Percentiles rank a stretch among this genome's conserved stretches.
These are phyloP conservation scores for Geotrichum cucujoidarum DNA, from an alignment of 1,139 yeast genomes.

Conservation along the genomic window DNA sequence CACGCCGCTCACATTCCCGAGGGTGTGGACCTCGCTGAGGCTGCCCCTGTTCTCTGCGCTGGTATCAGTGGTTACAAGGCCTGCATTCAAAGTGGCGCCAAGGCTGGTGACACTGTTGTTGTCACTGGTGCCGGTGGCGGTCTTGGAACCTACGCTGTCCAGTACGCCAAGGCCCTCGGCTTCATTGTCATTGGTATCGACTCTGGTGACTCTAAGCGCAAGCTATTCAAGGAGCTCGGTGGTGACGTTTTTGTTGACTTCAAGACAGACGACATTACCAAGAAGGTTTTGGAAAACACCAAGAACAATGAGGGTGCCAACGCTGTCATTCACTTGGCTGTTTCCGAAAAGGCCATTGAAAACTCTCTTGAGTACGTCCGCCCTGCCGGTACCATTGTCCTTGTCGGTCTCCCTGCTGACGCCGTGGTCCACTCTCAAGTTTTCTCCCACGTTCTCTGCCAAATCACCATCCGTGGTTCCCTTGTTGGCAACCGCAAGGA, in stretches of 20 bases:
- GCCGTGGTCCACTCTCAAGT: constrained; percentile 52
- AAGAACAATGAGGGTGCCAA: constrained; percentile 53
- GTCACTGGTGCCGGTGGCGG: constrained; percentile 80
- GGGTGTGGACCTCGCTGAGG: constrained; percentile 60
- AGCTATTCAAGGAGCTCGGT: constrained; percentile 50
- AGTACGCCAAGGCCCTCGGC: constrained; percentile 73
- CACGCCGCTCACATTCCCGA: constrained; percentile 70
- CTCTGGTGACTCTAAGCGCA: constrained; percentile 59
- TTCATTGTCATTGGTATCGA: constrained; percentile 64
- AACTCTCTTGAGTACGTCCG: constrained; percentile 60
- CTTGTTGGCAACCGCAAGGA: constrained; percentile 71
- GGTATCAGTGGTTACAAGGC: constrained; percentile 78
- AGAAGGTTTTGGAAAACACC: constrained; percentile 45
- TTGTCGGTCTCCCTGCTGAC: constrained; percentile 68
- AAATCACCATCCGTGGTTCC: constrained; percentile 57
- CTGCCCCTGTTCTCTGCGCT: constrained; percentile 69
- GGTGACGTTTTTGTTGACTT: constrained; percentile 67
- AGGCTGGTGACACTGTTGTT: constrained; percentile 68
- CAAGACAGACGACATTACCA: constrained; percentile 37
- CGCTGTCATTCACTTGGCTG: constrained; percentile 68
- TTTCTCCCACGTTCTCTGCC: constrained; percentile 51
- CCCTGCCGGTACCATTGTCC: constrained; percentile 62
- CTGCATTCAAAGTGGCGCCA: constrained; percentile 54
- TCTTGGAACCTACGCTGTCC: constrained; percentile 66
- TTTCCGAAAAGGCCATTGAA: constrained; percentile 59